phyloP scores from a whole-genome alignment of 257 asterid species.

The Salvia hispanica region DNA sequence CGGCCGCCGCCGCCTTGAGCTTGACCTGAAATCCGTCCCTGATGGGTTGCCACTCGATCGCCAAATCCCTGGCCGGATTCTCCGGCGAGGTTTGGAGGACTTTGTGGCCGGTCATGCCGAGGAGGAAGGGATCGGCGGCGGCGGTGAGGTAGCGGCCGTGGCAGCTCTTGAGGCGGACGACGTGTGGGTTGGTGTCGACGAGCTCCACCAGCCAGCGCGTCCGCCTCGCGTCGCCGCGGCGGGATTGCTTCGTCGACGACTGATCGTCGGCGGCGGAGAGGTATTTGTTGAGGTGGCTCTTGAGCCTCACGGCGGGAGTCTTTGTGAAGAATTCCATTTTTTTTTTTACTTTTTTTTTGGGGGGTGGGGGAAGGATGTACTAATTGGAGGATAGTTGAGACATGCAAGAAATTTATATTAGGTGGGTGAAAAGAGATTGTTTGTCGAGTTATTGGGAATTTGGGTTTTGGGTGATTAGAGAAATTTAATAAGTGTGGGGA shows the following conservation, averaged over 20 bases:
- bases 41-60: conserved; percentile 74
- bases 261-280: conserved; percentile 82
- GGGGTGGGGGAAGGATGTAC: not conserved
- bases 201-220: conserved; percentile 89
- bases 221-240: conserved; percentile 50
- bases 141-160: conserved; percentile 71
- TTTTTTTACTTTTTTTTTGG: not conserved
- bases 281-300: conserved; percentile 76
- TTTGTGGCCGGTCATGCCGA: conserved; percentile 84
- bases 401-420: not conserved
- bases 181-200: conserved; percentile 48
- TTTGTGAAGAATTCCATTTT: conserved; percentile 68
- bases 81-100: conserved; percentile 58
- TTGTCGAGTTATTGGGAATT: conserved; percentile 25
- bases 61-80: conserved; percentile 33
- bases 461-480: no score
- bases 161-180: conserved; percentile 73
- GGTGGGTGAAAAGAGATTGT: conserved; percentile 31
- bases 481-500: not conserved
- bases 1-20: conserved; percentile 54
- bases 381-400: not conserved
- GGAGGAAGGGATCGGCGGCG: conserved; percentile 53
- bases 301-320: conserved; percentile 60
- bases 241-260: conserved; percentile 66
- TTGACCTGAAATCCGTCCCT: conserved; percentile 86